Base-by-base conservation (phyloP, 129 eudicot species). In the Cynara cardunculus region DNA sequence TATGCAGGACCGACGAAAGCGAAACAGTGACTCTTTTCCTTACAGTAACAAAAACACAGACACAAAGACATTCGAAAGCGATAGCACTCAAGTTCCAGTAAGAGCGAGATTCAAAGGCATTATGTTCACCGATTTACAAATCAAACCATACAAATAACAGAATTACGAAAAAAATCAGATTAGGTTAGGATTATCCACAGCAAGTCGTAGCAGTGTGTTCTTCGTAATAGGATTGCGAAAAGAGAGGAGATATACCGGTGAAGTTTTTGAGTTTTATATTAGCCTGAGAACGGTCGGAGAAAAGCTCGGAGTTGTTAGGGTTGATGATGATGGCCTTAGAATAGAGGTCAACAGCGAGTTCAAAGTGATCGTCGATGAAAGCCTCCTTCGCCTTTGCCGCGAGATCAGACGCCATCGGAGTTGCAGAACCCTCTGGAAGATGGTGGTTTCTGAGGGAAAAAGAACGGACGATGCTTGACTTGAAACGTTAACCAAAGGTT, bases 301-400 rank as follows among this genome's bases (percentile, higher is more conserved):
- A 92, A n/a, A 92, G 89, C 16, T 92, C 88, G 31, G 97, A 75
- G 71, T 59, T 81, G 11, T 70, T 85, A 73, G 99, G 99, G 84
- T 68, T 73, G 14, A 90, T 37, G 62, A 84, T 35, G 56, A 94
- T 92, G 86, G 99, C 99, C 69, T 90, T 91, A 25, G 99, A 77
- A 85, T 94, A 94, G n/a, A 86, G 88, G 87, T 92, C 99, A 85
- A 92, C 91, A 80, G 99, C 99, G 4, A 94, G 88, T 65, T 89
- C 91, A 78, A 94, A 94, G 84, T 92, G 97, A 88, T 94, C 99
- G 75, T 94, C 99, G 80, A 94, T 89, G 86, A 92, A 94, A 19
- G 99, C 99, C 62, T 88, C 99, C 37, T 90, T 94, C 0, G 97
- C 99, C 78, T 84, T 89, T 9, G 76, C 75, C 25, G 85, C 90